Conservation (phyloP, 805 yeast genomes). For the Teunomyces kruisii region DNA sequence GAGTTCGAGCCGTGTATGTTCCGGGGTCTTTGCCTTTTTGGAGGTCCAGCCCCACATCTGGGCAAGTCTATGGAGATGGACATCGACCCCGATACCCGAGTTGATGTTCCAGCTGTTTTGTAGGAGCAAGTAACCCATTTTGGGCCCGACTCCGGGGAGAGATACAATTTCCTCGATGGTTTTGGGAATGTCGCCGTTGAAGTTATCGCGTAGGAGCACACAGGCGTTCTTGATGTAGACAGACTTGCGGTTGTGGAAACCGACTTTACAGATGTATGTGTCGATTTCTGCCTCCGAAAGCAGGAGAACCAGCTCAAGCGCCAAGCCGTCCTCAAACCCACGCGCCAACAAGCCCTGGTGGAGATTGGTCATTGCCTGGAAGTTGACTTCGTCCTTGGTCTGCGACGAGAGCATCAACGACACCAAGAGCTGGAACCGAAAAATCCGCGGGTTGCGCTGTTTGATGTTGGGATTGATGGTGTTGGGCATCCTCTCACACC, state of each 20-base stretch:
- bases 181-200: conserved; percentile 70
- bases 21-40: conserved; percentile 59
- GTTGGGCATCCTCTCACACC: conserved; percentile 66
- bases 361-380: conserved; percentile 63
- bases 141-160: conserved; percentile 94
- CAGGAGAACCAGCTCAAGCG: conserved; percentile 51
- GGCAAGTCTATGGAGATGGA: conserved; percentile 80
- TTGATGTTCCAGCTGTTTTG: conserved; percentile 80
- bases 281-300: conserved; percentile 61
- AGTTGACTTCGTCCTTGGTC: conserved; percentile 87
- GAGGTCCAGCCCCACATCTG: conserved; percentile 79
- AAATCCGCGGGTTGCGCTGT: conserved; percentile 33
- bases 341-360: conserved; percentile 45
- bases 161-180: conserved; percentile 61
- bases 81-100: conserved; percentile 91
- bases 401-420: conserved; percentile 88
- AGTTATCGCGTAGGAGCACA: conserved; percentile 47
- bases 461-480: conserved; percentile 38
- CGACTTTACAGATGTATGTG: conserved; percentile 70
- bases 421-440: conserved; percentile 71
- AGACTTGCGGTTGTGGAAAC: conserved; percentile 84
- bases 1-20: conserved; percentile 64
- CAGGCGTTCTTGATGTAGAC: conserved; percentile 63
- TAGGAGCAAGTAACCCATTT: conserved; percentile 82
- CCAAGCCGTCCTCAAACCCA: conserved; percentile 50